Conservation (phyloP, 2,329 filamentous ascomycete genomes). For the Trichothecium roseum region DNA sequence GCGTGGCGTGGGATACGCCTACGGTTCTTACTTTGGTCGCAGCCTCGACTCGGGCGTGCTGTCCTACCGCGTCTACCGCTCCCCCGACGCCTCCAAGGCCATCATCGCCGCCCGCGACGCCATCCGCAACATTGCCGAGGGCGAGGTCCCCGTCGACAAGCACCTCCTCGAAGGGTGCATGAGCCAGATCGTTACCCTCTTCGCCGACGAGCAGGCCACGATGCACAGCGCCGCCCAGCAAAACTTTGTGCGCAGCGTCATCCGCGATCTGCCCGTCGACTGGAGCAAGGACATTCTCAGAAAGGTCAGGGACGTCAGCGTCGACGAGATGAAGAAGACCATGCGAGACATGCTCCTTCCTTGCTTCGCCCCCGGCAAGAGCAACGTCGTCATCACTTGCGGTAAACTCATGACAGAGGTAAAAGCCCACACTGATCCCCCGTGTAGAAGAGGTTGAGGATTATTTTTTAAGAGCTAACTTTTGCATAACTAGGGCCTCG, state of each 20-base stretch:
- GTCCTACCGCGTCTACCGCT: conserved; percentile 80
- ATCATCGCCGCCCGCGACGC: conserved; percentile 67
- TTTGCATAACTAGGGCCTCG: conserved; percentile 50
- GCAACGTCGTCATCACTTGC: conserved; percentile 83
- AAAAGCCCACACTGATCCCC: too few species aligned
- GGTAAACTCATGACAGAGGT: conserved; percentile 79
- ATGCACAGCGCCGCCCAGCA: conserved; percentile 72
- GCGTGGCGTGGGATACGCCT: conserved; percentile 86
- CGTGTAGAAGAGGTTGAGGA: conserved; percentile 1
- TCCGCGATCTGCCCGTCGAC: conserved; percentile 64
- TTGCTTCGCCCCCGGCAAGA: conserved; percentile 67
- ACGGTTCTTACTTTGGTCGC: conserved; percentile 71
- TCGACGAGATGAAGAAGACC: conserved; percentile 65
- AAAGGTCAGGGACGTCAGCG: conserved; percentile 64
- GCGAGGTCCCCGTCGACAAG: conserved; percentile 62
- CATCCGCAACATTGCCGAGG: conserved; percentile 64
- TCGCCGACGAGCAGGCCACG: conserved; percentile 82
- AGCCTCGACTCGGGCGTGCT: conserved; percentile 71
- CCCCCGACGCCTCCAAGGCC: conserved; percentile 80
- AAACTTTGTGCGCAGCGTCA: conserved; percentile 74
- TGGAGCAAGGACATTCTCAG: conserved; percentile 70
- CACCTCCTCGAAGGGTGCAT: conserved; percentile 83
- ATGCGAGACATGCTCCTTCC: conserved; percentile 68
- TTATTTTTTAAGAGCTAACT: neutral
- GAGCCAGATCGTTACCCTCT: conserved; percentile 73